These are phyloP conservation scores for Anisodus tanguticus DNA, from an alignment of 257 asterid species.

Conservation along the genomic window DNA sequence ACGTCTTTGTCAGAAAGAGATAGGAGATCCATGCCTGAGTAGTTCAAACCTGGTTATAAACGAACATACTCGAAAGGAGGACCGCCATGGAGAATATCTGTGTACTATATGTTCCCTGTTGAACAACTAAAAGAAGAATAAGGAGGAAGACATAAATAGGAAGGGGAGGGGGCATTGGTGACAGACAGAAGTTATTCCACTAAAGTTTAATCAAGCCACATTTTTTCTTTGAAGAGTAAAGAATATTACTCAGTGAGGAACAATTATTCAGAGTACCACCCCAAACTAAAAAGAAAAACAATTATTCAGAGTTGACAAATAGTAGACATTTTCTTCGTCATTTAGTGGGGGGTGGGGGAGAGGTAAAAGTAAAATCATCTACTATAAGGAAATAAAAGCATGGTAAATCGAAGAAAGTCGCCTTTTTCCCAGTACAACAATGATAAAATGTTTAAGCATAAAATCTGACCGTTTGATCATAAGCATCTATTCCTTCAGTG, in stretches of 20 bases:
- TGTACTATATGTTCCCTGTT: slow-evolving; percentile 97
- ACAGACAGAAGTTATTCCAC: background rate
- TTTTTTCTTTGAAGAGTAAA: background rate
- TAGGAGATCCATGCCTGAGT: slow-evolving; percentile 21
- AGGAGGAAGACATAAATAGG: slow-evolving; percentile 2
- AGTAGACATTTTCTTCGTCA: slow-evolving; percentile 7
- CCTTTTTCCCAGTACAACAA: slow-evolving; percentile 17
- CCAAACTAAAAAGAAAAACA: background rate
- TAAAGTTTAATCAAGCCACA: slow-evolving; percentile 9
- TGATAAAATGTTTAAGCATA: slow-evolving; percentile 29
- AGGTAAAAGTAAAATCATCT: background rate
- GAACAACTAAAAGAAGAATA: slow-evolving; percentile 32
- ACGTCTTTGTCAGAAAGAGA: slow-evolving; percentile 20
- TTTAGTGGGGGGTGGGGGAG: background rate
- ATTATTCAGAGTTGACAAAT: background rate
- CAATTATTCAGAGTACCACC: slow-evolving; percentile 2
- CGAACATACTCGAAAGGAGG: slow-evolving; percentile 93
- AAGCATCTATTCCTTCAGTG: slow-evolving; percentile 97
- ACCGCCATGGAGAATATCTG: slow-evolving; percentile 98
- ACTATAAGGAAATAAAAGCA: background rate
- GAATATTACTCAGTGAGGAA: background rate
- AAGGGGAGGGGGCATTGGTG: background rate
- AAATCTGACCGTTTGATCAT: slow-evolving; percentile 93
- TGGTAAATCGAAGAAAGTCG: slow-evolving; percentile 8
- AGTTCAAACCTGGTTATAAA: slow-evolving; percentile 86